Conservation (phyloP, 2,329 filamentous ascomycete genomes). For the Microcera coccophila region DNA sequence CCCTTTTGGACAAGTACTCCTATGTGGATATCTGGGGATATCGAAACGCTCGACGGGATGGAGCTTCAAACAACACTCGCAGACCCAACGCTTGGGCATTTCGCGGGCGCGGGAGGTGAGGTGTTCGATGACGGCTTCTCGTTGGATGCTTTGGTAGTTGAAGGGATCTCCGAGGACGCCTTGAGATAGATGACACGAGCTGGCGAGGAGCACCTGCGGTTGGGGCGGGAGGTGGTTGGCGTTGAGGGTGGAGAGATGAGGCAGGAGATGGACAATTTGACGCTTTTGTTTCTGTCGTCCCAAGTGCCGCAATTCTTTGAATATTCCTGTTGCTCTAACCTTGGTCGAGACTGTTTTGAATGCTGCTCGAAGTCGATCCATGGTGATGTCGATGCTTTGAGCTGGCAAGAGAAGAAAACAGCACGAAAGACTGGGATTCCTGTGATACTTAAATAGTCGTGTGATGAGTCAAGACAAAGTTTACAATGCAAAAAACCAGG, state of each 20-base stretch:
- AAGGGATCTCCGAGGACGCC: neutral
- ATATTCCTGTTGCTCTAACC: neutral
- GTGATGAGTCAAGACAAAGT: too few species aligned
- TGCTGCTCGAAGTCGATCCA: too few species aligned
- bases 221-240: neutral
- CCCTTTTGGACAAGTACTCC: neutral
- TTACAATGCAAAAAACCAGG: too few species aligned
- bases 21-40: neutral
- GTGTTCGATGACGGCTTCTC: neutral
- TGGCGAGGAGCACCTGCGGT: conserved; percentile 3
- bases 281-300: neutral
- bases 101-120: conserved; percentile 7
- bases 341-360: neutral
- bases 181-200: neutral
- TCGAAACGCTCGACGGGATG: neutral
- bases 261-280: conserved; percentile 1
- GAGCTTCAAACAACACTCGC: conserved; percentile 7
- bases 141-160: neutral
- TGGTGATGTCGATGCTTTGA: too few species aligned
- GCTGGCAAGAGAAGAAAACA: too few species aligned
- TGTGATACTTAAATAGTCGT: too few species aligned
- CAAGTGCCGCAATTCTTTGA: neutral
- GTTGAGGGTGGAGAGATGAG: conserved; percentile 3
- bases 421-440: too few species aligned
- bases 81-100: conserved; percentile 11